Conservation (phyloP, 768 basidiomycete species). For the Crepidotus variabilis region DNA sequence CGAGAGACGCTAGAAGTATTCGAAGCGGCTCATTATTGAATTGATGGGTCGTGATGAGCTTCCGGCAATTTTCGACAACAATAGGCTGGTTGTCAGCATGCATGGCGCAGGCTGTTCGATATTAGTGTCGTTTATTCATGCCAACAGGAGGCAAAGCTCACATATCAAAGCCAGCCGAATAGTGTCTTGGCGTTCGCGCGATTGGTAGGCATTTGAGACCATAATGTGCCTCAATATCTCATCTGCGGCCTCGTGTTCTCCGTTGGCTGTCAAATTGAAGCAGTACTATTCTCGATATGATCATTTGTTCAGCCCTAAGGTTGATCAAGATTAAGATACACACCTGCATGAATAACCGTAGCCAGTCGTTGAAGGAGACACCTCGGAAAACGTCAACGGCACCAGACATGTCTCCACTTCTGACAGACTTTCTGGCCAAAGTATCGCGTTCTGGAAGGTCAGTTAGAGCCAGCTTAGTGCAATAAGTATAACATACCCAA, state of each 20-base stretch:
- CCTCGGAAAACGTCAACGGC: constrained; percentile 74
- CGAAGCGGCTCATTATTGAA: constrained; percentile 86
- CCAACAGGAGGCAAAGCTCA: constrained; percentile 29
- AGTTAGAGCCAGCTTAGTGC: not conserved
- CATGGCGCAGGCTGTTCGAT: constrained; percentile 66
- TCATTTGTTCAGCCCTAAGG: not conserved
- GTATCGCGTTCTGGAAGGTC: constrained; percentile 49
- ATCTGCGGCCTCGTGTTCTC: constrained; percentile 62
- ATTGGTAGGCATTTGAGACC: constrained; percentile 69
- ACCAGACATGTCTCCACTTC: constrained; percentile 30
- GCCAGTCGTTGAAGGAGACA: constrained; percentile 81
- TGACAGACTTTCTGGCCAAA: constrained; percentile 44
- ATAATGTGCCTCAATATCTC: constrained; percentile 76
- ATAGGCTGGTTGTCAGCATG: constrained; percentile 47
- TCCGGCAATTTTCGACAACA: constrained; percentile 73
- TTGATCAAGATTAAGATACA: constrained; percentile 11
- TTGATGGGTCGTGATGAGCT: constrained; percentile 71
- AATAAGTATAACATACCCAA: constrained; percentile 43
- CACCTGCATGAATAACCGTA: constrained; percentile 83
- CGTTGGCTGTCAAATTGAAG: constrained; percentile 62
- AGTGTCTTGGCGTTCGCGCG: constrained; percentile 56
- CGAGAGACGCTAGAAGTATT: constrained; percentile 69
- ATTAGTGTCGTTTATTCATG: constrained; percentile 1
- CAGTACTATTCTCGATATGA: constrained; percentile 51
- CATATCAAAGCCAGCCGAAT: constrained; percentile 77